phyloP scores from a whole-genome alignment of 1,284 basidiomycete genomes.

The Apiotrichum mycotoxinovorans region DNA sequence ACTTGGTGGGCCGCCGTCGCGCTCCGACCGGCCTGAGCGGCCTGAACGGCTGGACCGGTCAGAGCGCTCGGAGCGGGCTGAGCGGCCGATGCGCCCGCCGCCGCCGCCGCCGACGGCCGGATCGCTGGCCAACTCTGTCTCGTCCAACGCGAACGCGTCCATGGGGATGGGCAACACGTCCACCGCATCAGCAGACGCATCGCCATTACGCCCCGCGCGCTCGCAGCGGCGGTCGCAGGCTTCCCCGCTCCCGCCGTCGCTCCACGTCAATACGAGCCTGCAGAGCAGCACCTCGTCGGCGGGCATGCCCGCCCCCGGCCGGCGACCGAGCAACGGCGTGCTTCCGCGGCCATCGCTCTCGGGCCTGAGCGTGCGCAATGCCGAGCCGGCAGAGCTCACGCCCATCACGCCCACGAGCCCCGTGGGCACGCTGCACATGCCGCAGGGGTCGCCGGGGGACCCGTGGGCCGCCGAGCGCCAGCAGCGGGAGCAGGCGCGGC shows the following conservation, averaged over 20 bases:
- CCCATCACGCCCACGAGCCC: background rate
- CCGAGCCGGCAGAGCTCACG: background rate
- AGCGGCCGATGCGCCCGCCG: background rate
- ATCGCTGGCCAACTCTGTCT: background rate
- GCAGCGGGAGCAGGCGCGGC: constrained; percentile 35
- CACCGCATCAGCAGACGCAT: background rate
- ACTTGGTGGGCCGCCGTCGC: no score
- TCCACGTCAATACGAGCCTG: background rate
- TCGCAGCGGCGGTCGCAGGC: background rate
- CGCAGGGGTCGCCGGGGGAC: constrained; percentile 16
- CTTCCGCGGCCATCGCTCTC: background rate
- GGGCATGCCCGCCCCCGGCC: background rate
- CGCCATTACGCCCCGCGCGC: constrained; percentile 1
- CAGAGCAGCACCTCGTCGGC: background rate
- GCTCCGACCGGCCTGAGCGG: no score
- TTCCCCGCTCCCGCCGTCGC: background rate
- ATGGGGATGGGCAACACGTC: background rate
- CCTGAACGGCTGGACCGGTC: no score
- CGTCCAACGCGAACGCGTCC: no score
- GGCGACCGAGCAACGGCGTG: background rate
- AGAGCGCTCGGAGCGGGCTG: no score
- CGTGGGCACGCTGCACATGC: background rate
- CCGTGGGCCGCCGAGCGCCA: constrained; percentile 41
- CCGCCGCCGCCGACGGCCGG: background rate
- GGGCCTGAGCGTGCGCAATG: constrained; percentile 1